Percentiles rank a stretch among this genome's conserved stretches.
These are phyloP conservation scores for Periconia sp. DNA, from an alignment of 2,329 filamentous ascomycete species.

Conservation along the genomic window DNA sequence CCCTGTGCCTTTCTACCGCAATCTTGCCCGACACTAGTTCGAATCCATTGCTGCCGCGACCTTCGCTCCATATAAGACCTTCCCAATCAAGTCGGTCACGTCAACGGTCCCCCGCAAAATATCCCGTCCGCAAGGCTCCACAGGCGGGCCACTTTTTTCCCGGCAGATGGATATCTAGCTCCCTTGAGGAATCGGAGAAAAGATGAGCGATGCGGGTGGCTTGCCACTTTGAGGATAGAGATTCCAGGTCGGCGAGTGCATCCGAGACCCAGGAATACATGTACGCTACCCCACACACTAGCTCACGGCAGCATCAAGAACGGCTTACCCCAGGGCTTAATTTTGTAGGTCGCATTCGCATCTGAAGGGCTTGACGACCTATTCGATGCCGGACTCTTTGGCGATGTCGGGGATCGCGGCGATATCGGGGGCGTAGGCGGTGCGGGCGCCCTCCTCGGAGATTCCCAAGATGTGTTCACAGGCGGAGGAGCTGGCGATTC, in stretches of 20 bases:
- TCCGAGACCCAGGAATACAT: conserved; percentile 3
- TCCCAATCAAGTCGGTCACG: conserved; percentile 12
- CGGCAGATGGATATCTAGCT: conserved; percentile 15
- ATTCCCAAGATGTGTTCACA: conserved; percentile 22
- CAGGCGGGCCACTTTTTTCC: not conserved
- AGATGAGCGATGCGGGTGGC: conserved; percentile 7
- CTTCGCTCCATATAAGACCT: conserved; percentile 8
- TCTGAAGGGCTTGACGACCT: conserved; percentile 24
- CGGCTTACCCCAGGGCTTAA: conserved; percentile 39
- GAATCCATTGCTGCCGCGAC: too few relatives aligned
- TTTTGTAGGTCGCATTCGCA: conserved; percentile 17
- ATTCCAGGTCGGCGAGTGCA: not conserved
- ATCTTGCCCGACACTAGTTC: conserved; percentile 4
- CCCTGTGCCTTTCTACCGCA: conserved; percentile 11
- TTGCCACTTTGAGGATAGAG: conserved; percentile 14
- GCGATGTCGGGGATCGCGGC: conserved; percentile 15
- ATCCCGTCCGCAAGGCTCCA: too few relatives aligned
- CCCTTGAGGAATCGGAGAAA: conserved; percentile 6
- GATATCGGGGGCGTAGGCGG: too few relatives aligned
- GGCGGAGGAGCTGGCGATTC: conserved; percentile 6
- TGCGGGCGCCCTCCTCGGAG: too few relatives aligned
- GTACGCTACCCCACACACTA: conserved; percentile 8
- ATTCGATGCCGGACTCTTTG: conserved; percentile 10
- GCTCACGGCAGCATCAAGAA: conserved; percentile 35
- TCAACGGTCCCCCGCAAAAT: too few relatives aligned